phyloP scores from a whole-genome alignment of 169 alveolate species.

The Pseudocohnilembus persalinus region DNA sequence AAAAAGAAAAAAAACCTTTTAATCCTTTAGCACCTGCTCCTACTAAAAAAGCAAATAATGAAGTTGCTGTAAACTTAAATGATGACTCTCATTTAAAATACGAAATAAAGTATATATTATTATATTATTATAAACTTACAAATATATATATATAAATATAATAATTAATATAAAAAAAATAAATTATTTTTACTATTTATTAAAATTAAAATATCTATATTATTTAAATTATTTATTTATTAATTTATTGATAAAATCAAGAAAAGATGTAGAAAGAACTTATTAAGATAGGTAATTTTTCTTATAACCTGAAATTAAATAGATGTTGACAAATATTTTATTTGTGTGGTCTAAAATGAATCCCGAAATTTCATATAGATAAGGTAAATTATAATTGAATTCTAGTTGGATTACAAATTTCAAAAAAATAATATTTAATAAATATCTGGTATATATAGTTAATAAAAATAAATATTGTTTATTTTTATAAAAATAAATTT shows the following conservation, averaged over 20 bases:
- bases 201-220: too few relatives aligned
- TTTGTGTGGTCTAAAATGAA: slow-evolving; percentile 85
- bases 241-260: slow-evolving; percentile 14
- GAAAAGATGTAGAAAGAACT: slow-evolving; percentile 74
- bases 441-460: background rate
- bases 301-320: slow-evolving; percentile 63
- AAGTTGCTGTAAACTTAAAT: slow-evolving; percentile 30
- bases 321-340: slow-evolving; percentile 70
- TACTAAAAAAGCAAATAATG: background rate
- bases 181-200: too few relatives aligned
- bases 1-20: slow-evolving; percentile 1
- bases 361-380: slow-evolving; percentile 84
- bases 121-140: too few relatives aligned
- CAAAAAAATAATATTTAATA: background rate
- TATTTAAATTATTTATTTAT: too few relatives aligned
- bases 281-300: slow-evolving; percentile 80
- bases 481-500: too few relatives aligned
- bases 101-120: slow-evolving; percentile 16
- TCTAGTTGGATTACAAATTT: background rate
- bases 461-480: too few relatives aligned
- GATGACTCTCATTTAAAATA: slow-evolving; percentile 53
- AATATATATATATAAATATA: too few relatives aligned
- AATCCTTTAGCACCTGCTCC: slow-evolving; percentile 8
- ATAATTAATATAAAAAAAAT: too few relatives aligned
- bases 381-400: slow-evolving; percentile 82